These are phyloP conservation scores for Aspergillus spinulosporus DNA, from an alignment of 2,329 filamentous ascomycete species.

Conservation along the genomic window DNA sequence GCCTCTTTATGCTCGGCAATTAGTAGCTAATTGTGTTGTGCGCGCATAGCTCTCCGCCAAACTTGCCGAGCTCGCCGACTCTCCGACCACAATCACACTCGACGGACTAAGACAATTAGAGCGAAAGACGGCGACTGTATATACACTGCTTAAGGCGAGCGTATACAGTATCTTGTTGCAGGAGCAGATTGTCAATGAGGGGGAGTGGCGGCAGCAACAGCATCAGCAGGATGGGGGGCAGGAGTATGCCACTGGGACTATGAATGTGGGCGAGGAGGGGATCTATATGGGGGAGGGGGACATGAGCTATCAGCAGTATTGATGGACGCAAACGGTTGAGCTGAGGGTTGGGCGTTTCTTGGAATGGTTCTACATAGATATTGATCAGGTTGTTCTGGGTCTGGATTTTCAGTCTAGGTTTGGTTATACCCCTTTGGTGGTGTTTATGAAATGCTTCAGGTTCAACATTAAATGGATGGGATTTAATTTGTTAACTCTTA, in stretches of 20 bases:
- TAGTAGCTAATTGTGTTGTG: background rate
- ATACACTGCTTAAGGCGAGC: slow-evolving; percentile 93
- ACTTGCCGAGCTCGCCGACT: slow-evolving; percentile 59
- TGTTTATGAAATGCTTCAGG: background rate
- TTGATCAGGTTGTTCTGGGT: slow-evolving; percentile 6
- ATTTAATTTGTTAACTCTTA: background rate
- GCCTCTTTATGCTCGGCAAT: background rate
- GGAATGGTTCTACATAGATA: background rate
- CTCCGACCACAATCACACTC: slow-evolving; percentile 69
- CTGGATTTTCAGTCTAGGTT: slow-evolving; percentile 10
- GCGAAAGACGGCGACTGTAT: slow-evolving; percentile 90
- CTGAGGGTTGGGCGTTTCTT: background rate
- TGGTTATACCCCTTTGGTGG: slow-evolving; percentile 10
- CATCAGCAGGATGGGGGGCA: slow-evolving; percentile 22
- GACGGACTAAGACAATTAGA: slow-evolving; percentile 86
- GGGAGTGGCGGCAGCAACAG: slow-evolving; percentile 37
- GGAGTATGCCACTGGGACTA: slow-evolving; percentile 19
- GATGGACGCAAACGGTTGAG: slow-evolving; percentile 11
- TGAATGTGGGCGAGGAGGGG: slow-evolving; percentile 24
- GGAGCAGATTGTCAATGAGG: slow-evolving; percentile 81
- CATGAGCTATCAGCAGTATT: slow-evolving; percentile 26
- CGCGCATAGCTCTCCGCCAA: slow-evolving; percentile 34
- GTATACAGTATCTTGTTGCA: slow-evolving; percentile 98
- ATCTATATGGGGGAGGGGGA: slow-evolving; percentile 20
- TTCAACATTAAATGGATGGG: background rate